Conservation (phyloP, 768 basidiomycete genomes). For the Boletus vermiculosoides region DNA sequence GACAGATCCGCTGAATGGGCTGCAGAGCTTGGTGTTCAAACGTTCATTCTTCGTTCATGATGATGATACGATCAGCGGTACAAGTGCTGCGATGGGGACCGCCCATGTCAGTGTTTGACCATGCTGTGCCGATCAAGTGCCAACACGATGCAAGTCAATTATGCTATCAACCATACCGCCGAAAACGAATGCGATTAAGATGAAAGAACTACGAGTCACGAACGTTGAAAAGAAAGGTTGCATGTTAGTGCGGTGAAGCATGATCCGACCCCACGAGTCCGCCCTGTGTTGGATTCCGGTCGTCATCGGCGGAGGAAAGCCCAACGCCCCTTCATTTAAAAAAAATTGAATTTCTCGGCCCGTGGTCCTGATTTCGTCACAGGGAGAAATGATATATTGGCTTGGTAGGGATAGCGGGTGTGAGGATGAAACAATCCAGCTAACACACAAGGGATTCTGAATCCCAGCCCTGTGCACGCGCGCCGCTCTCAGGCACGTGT, state of each 20-base stretch:
- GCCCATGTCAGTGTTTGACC: slow-evolving; percentile 6
- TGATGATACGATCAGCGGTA: slow-evolving; percentile 6
- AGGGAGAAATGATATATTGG: slow-evolving; percentile 2
- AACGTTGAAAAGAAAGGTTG: background rate
- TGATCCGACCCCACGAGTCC: slow-evolving; percentile 2
- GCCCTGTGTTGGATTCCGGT: background rate
- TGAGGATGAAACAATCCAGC: slow-evolving; percentile 12
- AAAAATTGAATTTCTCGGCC: background rate
- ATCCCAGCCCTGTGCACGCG: background rate
- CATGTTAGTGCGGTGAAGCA: slow-evolving; percentile 2
- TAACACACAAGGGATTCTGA: background rate
- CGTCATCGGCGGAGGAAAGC: slow-evolving; percentile 16
- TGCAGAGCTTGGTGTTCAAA: slow-evolving; percentile 2
- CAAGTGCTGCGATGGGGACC: background rate
- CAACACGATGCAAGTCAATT: background rate
- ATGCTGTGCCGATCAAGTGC: slow-evolving; percentile 12
- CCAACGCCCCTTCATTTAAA: slow-evolving; percentile 3
- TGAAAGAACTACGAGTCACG: slow-evolving; percentile 1
- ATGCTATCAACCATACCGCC: background rate
- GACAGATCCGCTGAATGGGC: background rate
- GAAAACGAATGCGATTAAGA: background rate
- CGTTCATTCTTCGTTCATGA: background rate
- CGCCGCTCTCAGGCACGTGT: slow-evolving; percentile 16
- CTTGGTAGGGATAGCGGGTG: background rate
- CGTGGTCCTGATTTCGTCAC: background rate